phyloP scores from a whole-genome alignment of 257 asterid species.

The Petrea volubilis region DNA sequence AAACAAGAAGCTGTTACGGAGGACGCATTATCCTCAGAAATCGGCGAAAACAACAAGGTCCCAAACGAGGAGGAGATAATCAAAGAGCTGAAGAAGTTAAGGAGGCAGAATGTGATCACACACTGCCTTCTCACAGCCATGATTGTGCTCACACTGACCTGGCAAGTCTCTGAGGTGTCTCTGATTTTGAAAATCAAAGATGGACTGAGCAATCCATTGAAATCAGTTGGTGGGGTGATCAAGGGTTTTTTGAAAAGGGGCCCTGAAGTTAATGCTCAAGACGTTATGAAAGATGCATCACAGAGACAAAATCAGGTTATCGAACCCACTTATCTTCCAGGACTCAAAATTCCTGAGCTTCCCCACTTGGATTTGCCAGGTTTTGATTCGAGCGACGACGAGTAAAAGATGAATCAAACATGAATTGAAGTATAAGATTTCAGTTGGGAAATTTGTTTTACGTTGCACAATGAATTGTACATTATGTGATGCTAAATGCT shows the following conservation, averaged over 20 bases:
- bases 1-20: neutral
- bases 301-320: slow-evolving; percentile 22
- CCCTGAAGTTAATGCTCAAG: neutral
- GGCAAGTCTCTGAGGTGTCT: slow-evolving; percentile 88
- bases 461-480: neutral
- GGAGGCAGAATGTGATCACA: slow-evolving; percentile 68
- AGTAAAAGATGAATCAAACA: neutral
- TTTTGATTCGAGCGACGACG: slow-evolving; percentile 29
- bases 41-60: neutral
- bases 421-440: no score
- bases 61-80: slow-evolving; percentile 45
- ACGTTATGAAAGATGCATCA: slow-evolving; percentile 21
- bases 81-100: slow-evolving; percentile 57
- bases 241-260: slow-evolving; percentile 27
- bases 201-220: slow-evolving; percentile 58
- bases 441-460: no score
- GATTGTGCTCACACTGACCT: slow-evolving; percentile 63
- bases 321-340: slow-evolving; percentile 41
- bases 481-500: neutral
- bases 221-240: slow-evolving; percentile 38
- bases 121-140: slow-evolving; percentile 67
- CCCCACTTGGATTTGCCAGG: slow-evolving; percentile 45
- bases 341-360: slow-evolving; percentile 46
- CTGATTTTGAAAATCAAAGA: slow-evolving; percentile 54
- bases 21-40: neutral